Evolutionary conservation across 768 basidiomycete species (phyloP).

Genomic region (Lanmaoa pseudosensibilis): DNA sequence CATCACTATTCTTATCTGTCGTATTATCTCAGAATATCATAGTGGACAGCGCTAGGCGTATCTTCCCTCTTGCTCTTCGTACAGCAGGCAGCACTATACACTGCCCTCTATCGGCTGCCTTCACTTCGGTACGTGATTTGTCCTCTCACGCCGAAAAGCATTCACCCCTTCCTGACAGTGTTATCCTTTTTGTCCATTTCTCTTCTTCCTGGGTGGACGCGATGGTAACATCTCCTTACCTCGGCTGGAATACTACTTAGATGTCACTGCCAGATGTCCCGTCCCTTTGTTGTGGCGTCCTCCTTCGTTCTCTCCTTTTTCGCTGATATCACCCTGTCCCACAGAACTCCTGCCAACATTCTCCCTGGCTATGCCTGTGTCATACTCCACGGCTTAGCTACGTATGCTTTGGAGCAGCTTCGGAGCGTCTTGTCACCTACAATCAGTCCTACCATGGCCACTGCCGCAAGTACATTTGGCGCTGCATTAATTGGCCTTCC

Average conservation of each 20-base stretch:
- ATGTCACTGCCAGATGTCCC: conserved; percentile 44
- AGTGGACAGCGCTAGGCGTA: conserved; percentile 75
- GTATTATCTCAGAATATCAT: conserved; percentile 9
- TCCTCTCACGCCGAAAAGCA: not conserved
- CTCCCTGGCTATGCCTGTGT: conserved; percentile 70
- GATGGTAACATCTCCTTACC: conserved; percentile 48
- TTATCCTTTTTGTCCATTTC: conserved; percentile 68
- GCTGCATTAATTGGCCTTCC: conserved; percentile 63
- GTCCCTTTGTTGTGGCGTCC: conserved; percentile 44
- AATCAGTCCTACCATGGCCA: conserved; percentile 55
- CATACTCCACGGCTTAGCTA: conserved; percentile 55
- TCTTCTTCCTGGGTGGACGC: conserved; percentile 65
- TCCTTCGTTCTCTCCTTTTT: conserved; percentile 57
- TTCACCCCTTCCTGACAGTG: conserved; percentile 41
- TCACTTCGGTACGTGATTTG: conserved; percentile 55
- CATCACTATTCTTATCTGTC: conserved; percentile 3
- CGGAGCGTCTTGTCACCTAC: conserved; percentile 56
- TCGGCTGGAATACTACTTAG: conserved; percentile 29
- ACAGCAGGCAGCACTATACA: conserved; percentile 65
- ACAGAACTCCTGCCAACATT: conserved; percentile 39
- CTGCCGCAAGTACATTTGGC: conserved; percentile 58
- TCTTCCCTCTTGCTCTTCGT: conserved; percentile 68
- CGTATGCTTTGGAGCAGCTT: conserved; percentile 64
- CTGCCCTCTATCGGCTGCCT: conserved; percentile 66
- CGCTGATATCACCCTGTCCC: conserved; percentile 50